Conservation (phyloP, 176 grass and related monocot species). For the Juncus effusus region DNA sequence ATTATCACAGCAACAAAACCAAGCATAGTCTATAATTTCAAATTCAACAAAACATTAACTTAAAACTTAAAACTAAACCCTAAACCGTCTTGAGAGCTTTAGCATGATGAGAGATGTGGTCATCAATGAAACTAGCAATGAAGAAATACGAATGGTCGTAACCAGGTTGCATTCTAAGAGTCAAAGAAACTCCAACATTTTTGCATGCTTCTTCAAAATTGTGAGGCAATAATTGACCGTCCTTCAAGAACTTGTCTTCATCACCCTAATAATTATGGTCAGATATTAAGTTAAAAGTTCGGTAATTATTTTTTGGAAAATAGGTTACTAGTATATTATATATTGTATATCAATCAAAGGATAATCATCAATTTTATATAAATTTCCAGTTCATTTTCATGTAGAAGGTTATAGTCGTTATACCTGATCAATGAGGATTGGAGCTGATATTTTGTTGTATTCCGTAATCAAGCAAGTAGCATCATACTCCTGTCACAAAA, state of each 20-base stretch:
- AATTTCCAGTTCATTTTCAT: neutral
- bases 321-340: too few species aligned
- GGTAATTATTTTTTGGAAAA: too few species aligned
- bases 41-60: too few species aligned
- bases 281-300: conserved; percentile 12
- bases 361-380: neutral
- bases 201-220: conserved; percentile 87
- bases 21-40: too few species aligned
- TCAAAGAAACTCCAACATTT: conserved; percentile 43
- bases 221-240: conserved; percentile 51
- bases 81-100: conserved; percentile 48
- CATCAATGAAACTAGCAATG: conserved; percentile 77
- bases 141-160: conserved; percentile 96
- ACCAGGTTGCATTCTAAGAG: conserved; percentile 67
- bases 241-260: conserved; percentile 65
- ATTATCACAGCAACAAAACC: too few species aligned
- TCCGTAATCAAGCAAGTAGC: conserved; percentile 71
- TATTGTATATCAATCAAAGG: neutral
- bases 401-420: neutral
- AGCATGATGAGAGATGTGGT: conserved; percentile 85
- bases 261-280: conserved; percentile 44
- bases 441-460: conserved; percentile 46
- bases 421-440: conserved; percentile 99
- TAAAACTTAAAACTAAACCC: neutral
- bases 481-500: conserved; percentile 65